phyloP scores from a whole-genome alignment of 2,329 filamentous ascomycete species.

The Botrytis pseudocinerea region DNA sequence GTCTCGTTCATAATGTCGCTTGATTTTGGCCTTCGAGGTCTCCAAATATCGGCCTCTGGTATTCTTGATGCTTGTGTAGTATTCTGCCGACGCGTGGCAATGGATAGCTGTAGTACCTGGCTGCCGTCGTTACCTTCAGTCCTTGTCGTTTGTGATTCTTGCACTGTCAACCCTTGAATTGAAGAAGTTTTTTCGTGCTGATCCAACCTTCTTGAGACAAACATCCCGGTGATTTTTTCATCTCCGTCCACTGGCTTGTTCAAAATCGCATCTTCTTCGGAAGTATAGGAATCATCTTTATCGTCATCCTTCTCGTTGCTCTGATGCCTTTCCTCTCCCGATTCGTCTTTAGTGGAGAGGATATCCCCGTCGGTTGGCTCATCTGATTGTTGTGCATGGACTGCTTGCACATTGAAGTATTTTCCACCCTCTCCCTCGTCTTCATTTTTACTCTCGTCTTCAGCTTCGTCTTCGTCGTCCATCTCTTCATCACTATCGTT shows the following conservation, averaged over 20 bases:
- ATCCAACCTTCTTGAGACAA: not conserved
- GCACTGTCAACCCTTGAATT: not conserved
- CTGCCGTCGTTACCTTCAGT: not conserved
- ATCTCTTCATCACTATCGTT: not conserved
- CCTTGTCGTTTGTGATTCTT: conserved; percentile 15
- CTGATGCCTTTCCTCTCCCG: not conserved
- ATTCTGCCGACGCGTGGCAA: not conserved
- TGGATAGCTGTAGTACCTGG: not conserved
- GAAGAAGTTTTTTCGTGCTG: not conserved
- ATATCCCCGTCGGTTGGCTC: not conserved
- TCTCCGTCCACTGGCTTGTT: not conserved
- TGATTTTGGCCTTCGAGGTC: conserved; percentile 24
- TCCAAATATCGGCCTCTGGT: conserved; percentile 25
- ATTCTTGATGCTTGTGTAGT: not conserved
- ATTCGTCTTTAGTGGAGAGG: not conserved
- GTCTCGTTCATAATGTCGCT: conserved; percentile 29
- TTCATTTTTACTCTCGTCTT: not conserved
- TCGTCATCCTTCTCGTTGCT: not conserved
- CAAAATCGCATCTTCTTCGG: not conserved
- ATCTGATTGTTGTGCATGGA: not conserved
- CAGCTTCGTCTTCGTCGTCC: not conserved
- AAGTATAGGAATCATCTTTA: not conserved
- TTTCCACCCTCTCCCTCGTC: not conserved
- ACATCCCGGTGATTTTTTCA: not conserved
- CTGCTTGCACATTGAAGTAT: not conserved